phyloP scores from a whole-genome alignment of 345 rosid species.

The Salix caprea region DNA sequence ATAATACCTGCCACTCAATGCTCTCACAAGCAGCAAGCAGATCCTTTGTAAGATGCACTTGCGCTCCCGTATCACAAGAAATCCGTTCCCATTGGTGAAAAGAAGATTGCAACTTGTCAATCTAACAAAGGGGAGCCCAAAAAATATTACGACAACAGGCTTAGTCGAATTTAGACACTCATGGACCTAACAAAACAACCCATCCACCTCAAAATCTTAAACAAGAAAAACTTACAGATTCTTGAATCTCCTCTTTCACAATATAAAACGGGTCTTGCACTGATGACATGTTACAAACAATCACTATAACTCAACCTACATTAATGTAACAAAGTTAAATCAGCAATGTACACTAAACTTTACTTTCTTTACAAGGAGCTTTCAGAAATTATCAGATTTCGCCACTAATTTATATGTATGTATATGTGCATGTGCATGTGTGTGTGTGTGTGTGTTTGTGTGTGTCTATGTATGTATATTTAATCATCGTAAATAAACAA shows the following conservation, averaged over 20 bases:
- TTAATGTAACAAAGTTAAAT: neutral
- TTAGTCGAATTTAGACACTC: neutral
- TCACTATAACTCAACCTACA: neutral
- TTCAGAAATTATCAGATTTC: neutral
- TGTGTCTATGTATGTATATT: too few relatives aligned
- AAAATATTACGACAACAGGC: neutral
- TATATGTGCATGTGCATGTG: too few relatives aligned
- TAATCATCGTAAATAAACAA: neutral
- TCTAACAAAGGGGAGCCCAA: slow-evolving; percentile 36
- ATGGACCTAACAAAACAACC: neutral
- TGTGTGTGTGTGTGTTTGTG: too few relatives aligned
- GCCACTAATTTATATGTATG: neutral
- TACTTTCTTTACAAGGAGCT: neutral
- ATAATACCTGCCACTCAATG: slow-evolving; percentile 90
- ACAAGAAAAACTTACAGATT: slow-evolving; percentile 55
- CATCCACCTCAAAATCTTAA: neutral
- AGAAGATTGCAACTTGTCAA: slow-evolving; percentile 80
- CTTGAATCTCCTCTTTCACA: slow-evolving; percentile 97
- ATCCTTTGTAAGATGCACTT: slow-evolving; percentile 58
- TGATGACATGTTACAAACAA: slow-evolving; percentile 56
- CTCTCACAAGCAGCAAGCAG: slow-evolving; percentile 74
- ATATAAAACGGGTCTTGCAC: slow-evolving; percentile 98
- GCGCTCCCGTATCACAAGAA: slow-evolving; percentile 57
- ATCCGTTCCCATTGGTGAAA: slow-evolving; percentile 86
- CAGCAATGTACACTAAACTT: neutral